Evolutionary conservation across 2,329 filamentous ascomycete species (phyloP).

Genomic region (Hyphodiscus sp.): DNA sequence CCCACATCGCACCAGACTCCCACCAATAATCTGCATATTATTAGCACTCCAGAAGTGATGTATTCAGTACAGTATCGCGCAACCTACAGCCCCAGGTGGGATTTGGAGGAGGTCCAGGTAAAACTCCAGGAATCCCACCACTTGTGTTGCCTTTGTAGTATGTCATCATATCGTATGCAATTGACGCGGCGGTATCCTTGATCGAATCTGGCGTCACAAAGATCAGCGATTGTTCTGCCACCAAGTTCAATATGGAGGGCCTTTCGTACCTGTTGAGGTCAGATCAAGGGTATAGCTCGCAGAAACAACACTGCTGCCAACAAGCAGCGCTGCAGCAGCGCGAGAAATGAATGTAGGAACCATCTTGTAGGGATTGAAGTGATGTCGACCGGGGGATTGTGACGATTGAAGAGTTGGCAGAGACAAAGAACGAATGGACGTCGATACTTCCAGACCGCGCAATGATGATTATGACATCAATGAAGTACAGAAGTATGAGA

Average conservation of each 20-base stretch:
- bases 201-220: constrained; percentile 37
- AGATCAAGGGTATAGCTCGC: constrained; percentile 27
- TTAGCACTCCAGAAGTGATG: constrained; percentile 1
- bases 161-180: constrained; percentile 32
- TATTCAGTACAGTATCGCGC: background rate
- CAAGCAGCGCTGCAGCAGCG: constrained; percentile 17
- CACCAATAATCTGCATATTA: constrained; percentile 45
- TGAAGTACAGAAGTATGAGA: constrained; percentile 2
- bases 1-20: constrained; percentile 57
- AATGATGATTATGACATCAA: constrained; percentile 1
- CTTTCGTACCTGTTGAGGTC: constrained; percentile 19
- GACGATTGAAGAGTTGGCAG: background rate
- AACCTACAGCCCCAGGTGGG: constrained; percentile 28
- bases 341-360: constrained; percentile 19
- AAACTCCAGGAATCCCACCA: constrained; percentile 41
- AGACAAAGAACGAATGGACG: constrained; percentile 14
- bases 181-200: constrained; percentile 25
- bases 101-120: constrained; percentile 38
- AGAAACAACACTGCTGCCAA: constrained; percentile 28
- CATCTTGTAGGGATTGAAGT: constrained; percentile 11
- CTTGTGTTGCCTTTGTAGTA: constrained; percentile 36
- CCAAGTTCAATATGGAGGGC: background rate
- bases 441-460: constrained; percentile 4
- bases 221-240: constrained; percentile 1
- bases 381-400: background rate